Percentiles rank a stretch among this genome's conserved stretches.
Conservation (phyloP, 2,329 filamentous ascomycete species). For the Colletotrichum costaricense region DNA sequence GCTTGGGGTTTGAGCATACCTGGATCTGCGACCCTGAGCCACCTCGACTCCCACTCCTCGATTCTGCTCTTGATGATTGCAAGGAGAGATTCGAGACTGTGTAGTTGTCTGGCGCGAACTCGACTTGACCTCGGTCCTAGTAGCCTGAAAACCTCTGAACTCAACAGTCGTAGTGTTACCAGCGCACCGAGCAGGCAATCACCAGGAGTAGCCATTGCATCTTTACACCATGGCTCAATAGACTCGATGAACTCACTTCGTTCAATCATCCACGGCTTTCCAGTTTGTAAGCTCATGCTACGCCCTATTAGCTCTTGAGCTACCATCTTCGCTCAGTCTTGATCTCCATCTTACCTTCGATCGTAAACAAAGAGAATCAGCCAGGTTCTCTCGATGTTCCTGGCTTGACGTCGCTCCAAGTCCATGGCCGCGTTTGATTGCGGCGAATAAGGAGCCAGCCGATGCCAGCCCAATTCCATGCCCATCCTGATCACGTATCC, state of each 20-base stretch:
- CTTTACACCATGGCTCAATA: slow-evolving; percentile 48
- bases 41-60: slow-evolving; percentile 40
- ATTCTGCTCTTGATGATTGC: slow-evolving; percentile 39
- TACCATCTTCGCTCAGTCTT: accelerated
- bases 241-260: slow-evolving; percentile 49
- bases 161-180: slow-evolving; percentile 48
- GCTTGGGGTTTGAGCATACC: background rate
- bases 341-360: background rate
- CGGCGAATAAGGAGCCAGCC: slow-evolving; percentile 36
- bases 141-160: slow-evolving; percentile 46
- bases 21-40: slow-evolving; percentile 31
- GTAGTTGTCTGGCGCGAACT: slow-evolving; percentile 28
- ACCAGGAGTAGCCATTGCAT: slow-evolving; percentile 43
- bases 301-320: background rate
- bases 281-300: slow-evolving; percentile 53
- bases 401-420: background rate
- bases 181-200: slow-evolving; percentile 51
- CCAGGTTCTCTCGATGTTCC: slow-evolving; percentile 23
- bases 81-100: slow-evolving; percentile 40
- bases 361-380: slow-evolving; percentile 24
- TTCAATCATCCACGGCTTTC: slow-evolving; percentile 56
- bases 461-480: slow-evolving; percentile 52
- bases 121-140: slow-evolving; percentile 37
- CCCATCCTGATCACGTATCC: slow-evolving; percentile 54
- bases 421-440: background rate